Conservation (phyloP, 306 rosid genomes). For the Alnus glutinosa region DNA sequence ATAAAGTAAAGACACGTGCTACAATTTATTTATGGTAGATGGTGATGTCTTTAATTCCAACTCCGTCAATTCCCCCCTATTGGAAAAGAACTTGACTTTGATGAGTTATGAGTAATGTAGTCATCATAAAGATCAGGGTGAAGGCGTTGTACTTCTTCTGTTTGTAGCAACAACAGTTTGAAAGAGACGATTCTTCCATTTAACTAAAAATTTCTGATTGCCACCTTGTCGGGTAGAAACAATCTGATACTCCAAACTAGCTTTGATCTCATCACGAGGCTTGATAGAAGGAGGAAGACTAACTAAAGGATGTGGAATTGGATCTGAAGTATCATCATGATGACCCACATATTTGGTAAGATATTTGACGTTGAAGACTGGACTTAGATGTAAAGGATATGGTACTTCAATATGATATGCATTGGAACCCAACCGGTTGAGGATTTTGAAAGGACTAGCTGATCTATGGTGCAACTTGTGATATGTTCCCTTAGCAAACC, state of each 20-base stretch:
- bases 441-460: neutral
- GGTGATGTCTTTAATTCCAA: no score
- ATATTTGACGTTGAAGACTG: neutral
- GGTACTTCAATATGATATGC: neutral
- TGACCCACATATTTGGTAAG: neutral
- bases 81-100: neutral
- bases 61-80: neutral
- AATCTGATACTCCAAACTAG: neutral
- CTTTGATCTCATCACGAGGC: neutral
- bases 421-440: neutral
- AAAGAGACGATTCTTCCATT: neutral
- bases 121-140: neutral
- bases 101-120: neutral
- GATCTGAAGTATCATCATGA: neutral
- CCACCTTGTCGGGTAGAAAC: neutral
- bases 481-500: neutral
- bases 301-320: neutral
- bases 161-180: neutral
- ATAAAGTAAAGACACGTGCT: no score
- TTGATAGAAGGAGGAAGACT: neutral
- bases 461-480: neutral
- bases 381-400: neutral
- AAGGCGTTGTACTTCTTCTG: neutral
- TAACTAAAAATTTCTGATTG: no score
- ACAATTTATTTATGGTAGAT: no score